Conservation (phyloP, 129 eudicot species). For the Glebionis coronaria region DNA sequence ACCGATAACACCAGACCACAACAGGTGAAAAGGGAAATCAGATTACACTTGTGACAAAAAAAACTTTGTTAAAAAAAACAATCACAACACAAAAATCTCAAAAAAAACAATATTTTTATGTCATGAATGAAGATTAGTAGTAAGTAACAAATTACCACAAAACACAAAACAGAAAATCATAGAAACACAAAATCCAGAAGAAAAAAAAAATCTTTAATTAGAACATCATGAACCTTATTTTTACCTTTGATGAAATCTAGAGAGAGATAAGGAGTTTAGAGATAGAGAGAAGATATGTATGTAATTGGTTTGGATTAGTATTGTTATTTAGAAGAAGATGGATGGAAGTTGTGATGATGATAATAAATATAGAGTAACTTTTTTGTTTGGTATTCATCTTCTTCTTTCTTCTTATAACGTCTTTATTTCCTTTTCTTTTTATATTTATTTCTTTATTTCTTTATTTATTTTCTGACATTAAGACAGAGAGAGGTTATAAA, state of each 20-base stretch:
- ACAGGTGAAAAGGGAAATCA: too few species aligned
- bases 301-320: too few species aligned
- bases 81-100: constrained; percentile 2
- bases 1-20: constrained; percentile 3
- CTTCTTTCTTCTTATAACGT: constrained; percentile 26
- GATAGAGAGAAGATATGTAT: too few species aligned
- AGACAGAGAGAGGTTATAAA: constrained; percentile 27
- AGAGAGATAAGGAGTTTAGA: too few species aligned
- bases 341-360: too few species aligned
- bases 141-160: constrained; percentile 2
- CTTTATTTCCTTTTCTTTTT: not conserved
- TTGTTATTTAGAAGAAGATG: too few species aligned
- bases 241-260: too few species aligned
- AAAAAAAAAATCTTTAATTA: too few species aligned
- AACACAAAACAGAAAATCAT: not conserved
- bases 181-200: not conserved
- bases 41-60: not conserved
- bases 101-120: not conserved
- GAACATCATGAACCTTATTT: too few species aligned
- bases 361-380: too few species aligned
- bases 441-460: too few species aligned
- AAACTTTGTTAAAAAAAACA: not conserved
- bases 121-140: constrained; percentile 11
- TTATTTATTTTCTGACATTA: constrained; percentile 22
- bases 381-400: too few species aligned